Conservation (phyloP, 768 basidiomycete genomes). For the Termitomyces sp. region DNA sequence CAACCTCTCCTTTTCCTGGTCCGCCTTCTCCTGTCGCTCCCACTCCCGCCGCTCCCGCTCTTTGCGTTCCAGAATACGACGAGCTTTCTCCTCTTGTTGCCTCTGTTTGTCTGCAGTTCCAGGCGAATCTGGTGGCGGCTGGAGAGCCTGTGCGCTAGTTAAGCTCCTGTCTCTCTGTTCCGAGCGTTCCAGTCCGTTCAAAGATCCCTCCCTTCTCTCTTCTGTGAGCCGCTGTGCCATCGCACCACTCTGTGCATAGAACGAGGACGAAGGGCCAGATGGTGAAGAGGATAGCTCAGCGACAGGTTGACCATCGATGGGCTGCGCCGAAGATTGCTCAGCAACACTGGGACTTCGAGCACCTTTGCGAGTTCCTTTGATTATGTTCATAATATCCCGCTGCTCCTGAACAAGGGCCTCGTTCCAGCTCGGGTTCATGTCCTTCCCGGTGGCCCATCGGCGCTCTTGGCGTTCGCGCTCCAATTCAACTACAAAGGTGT, state of each 20-base stretch:
- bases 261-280: not conserved
- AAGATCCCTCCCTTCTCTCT: not conserved
- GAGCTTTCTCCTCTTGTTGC: conserved; percentile 4
- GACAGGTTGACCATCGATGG: not conserved
- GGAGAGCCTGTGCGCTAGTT: not conserved
- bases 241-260: not conserved
- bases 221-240: not conserved
- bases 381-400: conserved; percentile 42
- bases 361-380: conserved; percentile 20
- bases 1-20: not conserved
- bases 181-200: not conserved
- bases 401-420: conserved; percentile 28
- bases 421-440: conserved; percentile 21
- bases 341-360: conserved; percentile 2
- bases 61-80: conserved; percentile 4
- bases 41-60: conserved; percentile 8
- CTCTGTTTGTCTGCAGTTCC: not conserved
- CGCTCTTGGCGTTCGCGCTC: conserved; percentile 44
- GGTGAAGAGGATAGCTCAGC: not conserved
- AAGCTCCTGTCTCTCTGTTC: not conserved
- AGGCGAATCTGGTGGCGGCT: not conserved
- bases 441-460: conserved; percentile 38
- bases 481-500: conserved; percentile 38
- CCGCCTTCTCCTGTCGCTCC: conserved; percentile 3
- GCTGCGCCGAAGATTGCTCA: not conserved